Evolutionary conservation across 179 eudicot species (phyloP).

Genomic region (Pouteria campechiana): DNA sequence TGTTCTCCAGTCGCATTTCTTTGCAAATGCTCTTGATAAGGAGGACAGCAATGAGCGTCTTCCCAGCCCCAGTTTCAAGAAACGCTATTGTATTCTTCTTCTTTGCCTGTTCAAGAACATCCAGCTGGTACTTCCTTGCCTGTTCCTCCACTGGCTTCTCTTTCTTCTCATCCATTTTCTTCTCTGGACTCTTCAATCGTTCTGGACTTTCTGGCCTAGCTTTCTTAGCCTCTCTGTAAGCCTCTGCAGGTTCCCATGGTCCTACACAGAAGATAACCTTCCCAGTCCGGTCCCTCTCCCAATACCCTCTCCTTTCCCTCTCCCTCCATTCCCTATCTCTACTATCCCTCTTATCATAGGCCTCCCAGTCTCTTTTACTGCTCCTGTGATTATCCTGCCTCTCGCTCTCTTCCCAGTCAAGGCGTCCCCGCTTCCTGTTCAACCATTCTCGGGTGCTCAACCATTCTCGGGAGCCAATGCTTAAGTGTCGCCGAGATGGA

Average conservation of each 20-base stretch:
- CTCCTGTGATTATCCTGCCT: constrained; percentile 21
- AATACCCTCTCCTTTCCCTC: constrained; percentile 68
- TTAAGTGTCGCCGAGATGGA: constrained; percentile 14
- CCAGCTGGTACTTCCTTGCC: constrained; percentile 86
- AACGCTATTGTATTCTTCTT: constrained; percentile 90
- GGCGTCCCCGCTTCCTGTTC: constrained; percentile 32
- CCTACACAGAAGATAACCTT: constrained; percentile 74
- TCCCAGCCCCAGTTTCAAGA: constrained; percentile 97
- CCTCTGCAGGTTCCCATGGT: constrained; percentile 48
- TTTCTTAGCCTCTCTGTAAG: constrained; percentile 33
- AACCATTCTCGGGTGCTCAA: constrained; percentile 6
- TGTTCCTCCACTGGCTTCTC: constrained; percentile 61
- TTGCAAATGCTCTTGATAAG: constrained; percentile 59
- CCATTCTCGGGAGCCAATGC: constrained; percentile 7
- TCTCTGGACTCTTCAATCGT: constrained; percentile 23
- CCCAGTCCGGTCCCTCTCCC: constrained; percentile 77
- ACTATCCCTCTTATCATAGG: constrained; percentile 30
- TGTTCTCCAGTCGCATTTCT: constrained; percentile 51
- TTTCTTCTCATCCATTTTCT: constrained; percentile 22
- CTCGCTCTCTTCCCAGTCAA: constrained; percentile 28
- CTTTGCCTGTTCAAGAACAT: constrained; percentile 95
- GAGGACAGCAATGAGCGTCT: constrained; percentile 88
- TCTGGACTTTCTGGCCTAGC: constrained; percentile 24
- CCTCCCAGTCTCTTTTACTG: constrained; percentile 31
- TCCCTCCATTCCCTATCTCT: constrained; percentile 48